Percentiles rank a stretch among this genome's conserved stretches.
Conservation (phyloP, 345 rosid genomes). For the Erysimum cheiranthoides region DNA sequence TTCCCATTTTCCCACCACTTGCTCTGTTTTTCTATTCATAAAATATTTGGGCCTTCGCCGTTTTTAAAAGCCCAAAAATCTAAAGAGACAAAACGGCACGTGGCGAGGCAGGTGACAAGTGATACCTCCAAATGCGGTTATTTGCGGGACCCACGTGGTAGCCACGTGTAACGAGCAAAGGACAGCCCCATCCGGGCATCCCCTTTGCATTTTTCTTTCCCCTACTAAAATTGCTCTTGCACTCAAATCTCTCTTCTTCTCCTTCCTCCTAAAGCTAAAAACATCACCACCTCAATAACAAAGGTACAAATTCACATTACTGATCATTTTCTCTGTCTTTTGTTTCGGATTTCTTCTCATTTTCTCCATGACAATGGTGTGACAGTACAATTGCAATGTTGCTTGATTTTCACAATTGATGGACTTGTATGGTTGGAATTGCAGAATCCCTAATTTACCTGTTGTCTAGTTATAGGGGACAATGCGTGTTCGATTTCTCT, state of each 20-base stretch:
- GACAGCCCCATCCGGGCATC: conserved; percentile 6
- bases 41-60: conserved; percentile 1
- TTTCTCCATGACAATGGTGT: not conserved
- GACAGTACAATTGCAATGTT: not conserved
- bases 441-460: conserved; percentile 15
- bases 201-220: conserved; percentile 36
- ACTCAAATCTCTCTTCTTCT: not conserved
- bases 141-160: conserved; percentile 36
- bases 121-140: conserved; percentile 36
- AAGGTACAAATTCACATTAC: not conserved
- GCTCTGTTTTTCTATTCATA: not conserved
- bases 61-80: not conserved
- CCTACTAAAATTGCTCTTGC: not conserved
- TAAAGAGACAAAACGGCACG: conserved; percentile 4
- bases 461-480: not conserved
- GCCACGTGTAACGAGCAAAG: conserved; percentile 28
- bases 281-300: not conserved
- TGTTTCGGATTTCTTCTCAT: conserved; percentile 6
- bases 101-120: conserved; percentile 11
- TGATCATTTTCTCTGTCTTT: not conserved
- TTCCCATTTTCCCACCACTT: not conserved
- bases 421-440: not conserved
- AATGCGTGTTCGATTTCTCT: conserved; percentile 25
- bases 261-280: not conserved
- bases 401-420: not conserved